Evolutionary conservation across 2,329 filamentous ascomycete genomes (phyloP).

Genomic region (Reticulascus tulasneorum): DNA sequence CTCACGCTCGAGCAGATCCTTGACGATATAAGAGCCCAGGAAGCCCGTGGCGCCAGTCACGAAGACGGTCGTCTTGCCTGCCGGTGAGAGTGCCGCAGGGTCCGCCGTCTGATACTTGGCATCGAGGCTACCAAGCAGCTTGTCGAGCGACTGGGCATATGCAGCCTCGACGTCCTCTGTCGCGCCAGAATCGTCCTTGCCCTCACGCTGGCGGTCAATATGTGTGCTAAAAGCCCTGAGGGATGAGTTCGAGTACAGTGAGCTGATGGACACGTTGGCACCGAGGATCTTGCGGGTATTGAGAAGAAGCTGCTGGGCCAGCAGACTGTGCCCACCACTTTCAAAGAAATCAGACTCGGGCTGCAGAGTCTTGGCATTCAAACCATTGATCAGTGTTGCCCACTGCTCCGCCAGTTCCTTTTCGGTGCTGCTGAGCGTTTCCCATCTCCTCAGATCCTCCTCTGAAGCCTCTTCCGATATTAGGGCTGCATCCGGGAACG

Average conservation of each 20-base stretch:
- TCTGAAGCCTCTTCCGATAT: conserved; percentile 31
- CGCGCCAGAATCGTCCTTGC: conserved; percentile 18
- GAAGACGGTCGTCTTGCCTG: conserved; percentile 55
- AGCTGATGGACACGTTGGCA: conserved; percentile 61
- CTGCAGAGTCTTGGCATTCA: conserved; percentile 62
- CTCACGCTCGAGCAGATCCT: conserved; percentile 64
- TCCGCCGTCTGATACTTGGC: conserved; percentile 29
- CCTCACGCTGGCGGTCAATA: conserved; percentile 38
- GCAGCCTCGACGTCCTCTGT: conserved; percentile 35
- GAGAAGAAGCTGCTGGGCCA: conserved; percentile 73
- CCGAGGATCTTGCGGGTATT: conserved; percentile 45
- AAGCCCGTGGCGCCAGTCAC: conserved; percentile 90
- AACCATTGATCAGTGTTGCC: conserved; percentile 63
- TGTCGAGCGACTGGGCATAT: conserved; percentile 47
- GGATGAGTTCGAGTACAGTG: conserved; percentile 63
- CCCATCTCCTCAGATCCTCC: conserved; percentile 37
- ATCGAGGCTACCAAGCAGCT: conserved; percentile 37
- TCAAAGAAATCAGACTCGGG: conserved; percentile 35
- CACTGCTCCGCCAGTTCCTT: conserved; percentile 64
- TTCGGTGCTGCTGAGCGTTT: conserved; percentile 53
- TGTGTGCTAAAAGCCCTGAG: conserved; percentile 44
- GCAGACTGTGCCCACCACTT: conserved; percentile 30
- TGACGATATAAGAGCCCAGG: conserved; percentile 75
- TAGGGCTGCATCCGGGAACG: conserved; percentile 57
- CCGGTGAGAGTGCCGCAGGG: conserved; percentile 23